Base-by-base conservation (phyloP, 1,139 yeast genomes). In the Taphrina pruni region DNA sequence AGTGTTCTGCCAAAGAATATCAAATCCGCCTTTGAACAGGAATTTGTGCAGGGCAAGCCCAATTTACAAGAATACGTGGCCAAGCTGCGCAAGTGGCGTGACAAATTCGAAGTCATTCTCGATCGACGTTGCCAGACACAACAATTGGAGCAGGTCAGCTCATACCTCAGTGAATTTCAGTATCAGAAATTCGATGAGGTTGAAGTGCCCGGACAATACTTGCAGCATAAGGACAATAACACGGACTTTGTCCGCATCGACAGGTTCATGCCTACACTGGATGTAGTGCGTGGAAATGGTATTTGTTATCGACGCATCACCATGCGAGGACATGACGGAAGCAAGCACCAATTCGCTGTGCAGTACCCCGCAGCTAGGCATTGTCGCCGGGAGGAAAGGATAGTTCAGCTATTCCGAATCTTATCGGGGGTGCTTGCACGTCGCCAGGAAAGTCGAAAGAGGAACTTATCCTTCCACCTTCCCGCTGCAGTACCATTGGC, bases 341-440 rank as follows among this genome's bases (percentile, higher is more conserved):
- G 92, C 72, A 79, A 89, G 70, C 97, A 94, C 78, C 87, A 94
- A 58, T 95, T 94, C 82, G 96, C 97, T 0, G 96, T 95, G 20
- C 99, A 95, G 80, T 93, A 90, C 79, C 99, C 99, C 5, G 97
- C 99, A 20, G 97, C 97, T 11, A 87, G 99, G 75, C 97, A 94
- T 76, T 91, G 97, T 75, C 89, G 99, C 76, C 87, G 99, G 70
- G 99, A 95, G 78, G 99, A 95, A 77, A 85, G 97, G 65, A 88
- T 94, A 70, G 89, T 91, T 82, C 99, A 94, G 78, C 80, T 95
- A 73, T 93, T 91, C 83, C 85, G 97, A 74, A 86, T 94, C 62
- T 87, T 95, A 79, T 91, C 91, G 77, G 72, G 90, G 73, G 87
- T 90, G 6, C 81, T 95, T 69, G 82, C 89, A 0, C 86, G 89